Evolutionary conservation across 495 filamentous ascomycete species (phyloP), one percentile per base, ranked within the genome.

Genomic region (Lepidopterella palustris): DNA sequence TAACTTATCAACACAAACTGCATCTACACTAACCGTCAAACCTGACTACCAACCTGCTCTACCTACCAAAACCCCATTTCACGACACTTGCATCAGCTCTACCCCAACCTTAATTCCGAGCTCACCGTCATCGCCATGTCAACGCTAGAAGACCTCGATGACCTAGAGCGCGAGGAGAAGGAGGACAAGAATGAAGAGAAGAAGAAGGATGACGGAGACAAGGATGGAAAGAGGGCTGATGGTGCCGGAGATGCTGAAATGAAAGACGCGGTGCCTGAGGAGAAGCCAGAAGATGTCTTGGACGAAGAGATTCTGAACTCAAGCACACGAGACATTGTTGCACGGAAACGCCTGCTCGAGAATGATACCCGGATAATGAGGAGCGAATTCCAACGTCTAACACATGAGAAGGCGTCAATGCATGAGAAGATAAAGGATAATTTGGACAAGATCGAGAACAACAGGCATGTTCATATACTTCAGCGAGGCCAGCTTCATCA

Each of bases 341-440:
- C 88, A 67, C 82, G 87, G 69, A 83, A 83, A 77, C 84, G 90
- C 67, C 80, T 98, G 69, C 80, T 98, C 65, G 93, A 97, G 71
- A 98, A 98, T 74, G 93, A 98, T 73, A 84, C 92, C 68, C 84
- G 93, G 58, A 96, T 98, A 73, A 97, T 97, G 93, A 92, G 86
- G 81, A 95, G 90, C 82, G 93, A 98, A 75, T 90, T 82, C 70
- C 90, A 96, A 73, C 86, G 93, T 67, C 80, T 98, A 78, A 86
- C 86, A 65, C 93, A 97, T 68, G 93, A 98, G 76, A 95, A 95
- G 78, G 82, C 84, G 54, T 82, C 86, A 59, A 98, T 97, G 93
- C 81, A 84, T 58, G 95, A 98, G 71, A 97, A 96, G 80, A 96
- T 97, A 71, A 97, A 97, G 81, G 93, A 98, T 70, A 98, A 98